Conservation (phyloP, 2,329 filamentous ascomycete species). For the Colletotrichum nymphaeae region DNA sequence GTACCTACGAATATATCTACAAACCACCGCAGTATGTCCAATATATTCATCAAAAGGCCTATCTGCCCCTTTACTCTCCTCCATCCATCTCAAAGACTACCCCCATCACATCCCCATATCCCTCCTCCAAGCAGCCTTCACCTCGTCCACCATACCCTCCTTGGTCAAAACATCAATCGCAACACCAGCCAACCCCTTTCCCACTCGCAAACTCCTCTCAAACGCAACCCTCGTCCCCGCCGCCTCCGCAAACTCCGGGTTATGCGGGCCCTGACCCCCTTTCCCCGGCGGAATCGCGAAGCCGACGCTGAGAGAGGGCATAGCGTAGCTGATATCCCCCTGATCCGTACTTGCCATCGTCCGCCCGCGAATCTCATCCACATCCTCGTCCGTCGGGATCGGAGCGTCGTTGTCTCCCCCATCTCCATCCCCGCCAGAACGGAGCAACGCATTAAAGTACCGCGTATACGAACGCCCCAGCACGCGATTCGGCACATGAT, state of each 20-base stretch:
- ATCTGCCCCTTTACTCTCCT: too few relatives aligned
- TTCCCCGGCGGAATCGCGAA: constrained; percentile 60
- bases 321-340: constrained; percentile 67
- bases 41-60: background rate
- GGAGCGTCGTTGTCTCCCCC: constrained; percentile 12
- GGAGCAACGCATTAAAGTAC: constrained; percentile 55
- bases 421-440: constrained; percentile 28
- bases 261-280: constrained; percentile 37
- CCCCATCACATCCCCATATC: constrained; percentile 35
- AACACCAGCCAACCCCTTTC: constrained; percentile 39
- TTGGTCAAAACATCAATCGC: constrained; percentile 39
- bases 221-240: constrained; percentile 38
- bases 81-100: too few relatives aligned
- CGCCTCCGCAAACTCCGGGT: constrained; percentile 39
- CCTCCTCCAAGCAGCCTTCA: constrained; percentile 39
- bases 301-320: constrained; percentile 65
- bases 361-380: constrained; percentile 53
- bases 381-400: constrained; percentile 50
- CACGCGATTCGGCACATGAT: constrained; percentile 65
- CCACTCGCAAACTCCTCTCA: constrained; percentile 38
- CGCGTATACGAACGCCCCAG: constrained; percentile 57
- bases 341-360: constrained; percentile 70
- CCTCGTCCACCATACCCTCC: constrained; percentile 37
- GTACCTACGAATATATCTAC: too few relatives aligned
- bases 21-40: too few relatives aligned